A percentile compares a stretch with the other conserved stretches of the same genome.
Conservation (phyloP, 345 rosid genomes). For the Arabis alpina region DNA sequence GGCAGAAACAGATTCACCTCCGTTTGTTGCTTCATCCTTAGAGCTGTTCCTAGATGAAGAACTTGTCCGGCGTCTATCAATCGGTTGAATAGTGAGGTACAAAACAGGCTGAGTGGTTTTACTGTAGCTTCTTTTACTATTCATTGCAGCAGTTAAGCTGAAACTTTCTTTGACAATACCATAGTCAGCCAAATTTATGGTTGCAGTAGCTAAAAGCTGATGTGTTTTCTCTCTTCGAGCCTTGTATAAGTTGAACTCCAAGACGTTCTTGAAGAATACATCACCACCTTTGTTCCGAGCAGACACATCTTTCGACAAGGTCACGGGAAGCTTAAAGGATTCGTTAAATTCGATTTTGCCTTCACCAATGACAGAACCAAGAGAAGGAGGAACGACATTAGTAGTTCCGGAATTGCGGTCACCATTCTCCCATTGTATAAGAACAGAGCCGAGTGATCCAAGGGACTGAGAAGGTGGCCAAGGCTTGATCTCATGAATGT, state of each 20-base stretch:
- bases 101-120: constrained; percentile 77
- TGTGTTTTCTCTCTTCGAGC: constrained; percentile 82
- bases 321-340: constrained; percentile 75
- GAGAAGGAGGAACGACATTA: constrained; percentile 60
- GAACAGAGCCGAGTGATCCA: constrained; percentile 76
- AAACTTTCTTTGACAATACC: constrained; percentile 63
- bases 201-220: constrained; percentile 77
- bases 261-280: constrained; percentile 61
- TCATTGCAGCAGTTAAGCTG: constrained; percentile 64
- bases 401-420: constrained; percentile 76
- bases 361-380: constrained; percentile 74
- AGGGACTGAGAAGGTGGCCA: constrained; percentile 99
- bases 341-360: constrained; percentile 87
- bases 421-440: constrained; percentile 92
- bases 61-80: constrained; percentile 45
- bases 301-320: constrained; percentile 61
- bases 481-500: constrained; percentile 84
- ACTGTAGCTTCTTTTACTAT: constrained; percentile 71
- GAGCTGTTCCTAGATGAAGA: constrained; percentile 52
- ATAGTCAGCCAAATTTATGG: constrained; percentile 74
- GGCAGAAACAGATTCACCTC: constrained; percentile 70
- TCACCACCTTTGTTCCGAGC: constrained; percentile 59
- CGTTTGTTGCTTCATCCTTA: constrained; percentile 54
- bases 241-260: constrained; percentile 84
- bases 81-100: constrained; percentile 62